Percentiles rank a stretch among this genome's conserved stretches.
These are phyloP conservation scores for Gaeumannomyces sp. DNA, from an alignment of 2,329 filamentous ascomycete genomes.

Conservation along the genomic window DNA sequence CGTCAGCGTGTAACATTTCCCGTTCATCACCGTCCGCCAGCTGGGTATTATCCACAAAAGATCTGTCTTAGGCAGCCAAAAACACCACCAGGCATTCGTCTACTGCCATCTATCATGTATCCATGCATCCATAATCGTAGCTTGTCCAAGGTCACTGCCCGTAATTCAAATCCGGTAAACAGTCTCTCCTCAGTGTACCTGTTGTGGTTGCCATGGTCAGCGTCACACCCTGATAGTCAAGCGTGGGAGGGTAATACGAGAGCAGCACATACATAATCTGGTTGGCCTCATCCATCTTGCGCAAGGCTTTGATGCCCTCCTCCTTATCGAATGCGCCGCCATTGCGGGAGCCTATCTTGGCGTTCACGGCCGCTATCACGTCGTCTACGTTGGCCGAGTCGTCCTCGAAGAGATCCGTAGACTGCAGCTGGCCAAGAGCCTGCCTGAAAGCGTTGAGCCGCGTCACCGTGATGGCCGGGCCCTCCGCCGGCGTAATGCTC, in stretches of 20 bases:
- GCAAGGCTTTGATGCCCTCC: constrained; percentile 73
- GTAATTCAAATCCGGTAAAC: constrained; percentile 60
- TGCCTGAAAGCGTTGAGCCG: constrained; percentile 72
- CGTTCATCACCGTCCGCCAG: not conserved
- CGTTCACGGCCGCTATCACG: constrained; percentile 75
- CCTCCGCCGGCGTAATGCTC: constrained; percentile 26
- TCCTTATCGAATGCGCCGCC: constrained; percentile 58
- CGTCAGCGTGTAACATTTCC: no score
- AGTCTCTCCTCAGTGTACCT: constrained; percentile 57
- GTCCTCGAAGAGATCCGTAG: constrained; percentile 76
- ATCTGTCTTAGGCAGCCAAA: not conserved
- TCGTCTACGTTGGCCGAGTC: constrained; percentile 72
- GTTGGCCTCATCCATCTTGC: constrained; percentile 74
- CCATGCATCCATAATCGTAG: not conserved
- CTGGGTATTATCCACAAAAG: not conserved
- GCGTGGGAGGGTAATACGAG: not conserved
- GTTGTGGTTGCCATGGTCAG: constrained; percentile 12
- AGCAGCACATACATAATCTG: constrained; percentile 75
- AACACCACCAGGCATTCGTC: not conserved
- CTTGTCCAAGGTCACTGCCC: not conserved
- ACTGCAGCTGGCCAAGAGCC: constrained; percentile 76
- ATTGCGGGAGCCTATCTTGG: constrained; percentile 47
- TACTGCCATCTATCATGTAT: not conserved
- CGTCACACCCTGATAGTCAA: not conserved
- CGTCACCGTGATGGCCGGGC: constrained; percentile 43